phyloP scores from a whole-genome alignment of 2,329 filamentous ascomycete species.

The Ophiostoma pallidulum region DNA sequence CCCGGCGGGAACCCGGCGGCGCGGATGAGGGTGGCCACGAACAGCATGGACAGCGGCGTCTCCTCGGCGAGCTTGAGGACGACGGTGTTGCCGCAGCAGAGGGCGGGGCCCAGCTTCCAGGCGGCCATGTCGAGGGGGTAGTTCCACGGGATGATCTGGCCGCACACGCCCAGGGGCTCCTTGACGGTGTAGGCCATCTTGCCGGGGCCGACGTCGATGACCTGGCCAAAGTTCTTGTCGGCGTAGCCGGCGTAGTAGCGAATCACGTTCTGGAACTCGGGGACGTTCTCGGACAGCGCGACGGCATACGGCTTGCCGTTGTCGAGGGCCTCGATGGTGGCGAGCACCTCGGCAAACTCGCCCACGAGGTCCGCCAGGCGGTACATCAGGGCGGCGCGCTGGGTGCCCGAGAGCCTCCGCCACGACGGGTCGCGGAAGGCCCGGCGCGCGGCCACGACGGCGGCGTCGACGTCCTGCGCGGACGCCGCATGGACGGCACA shows the following conservation, averaged over 20 bases:
- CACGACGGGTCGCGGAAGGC: conserved; percentile 60
- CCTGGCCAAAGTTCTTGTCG: conserved; percentile 70
- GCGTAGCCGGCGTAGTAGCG: conserved; percentile 74
- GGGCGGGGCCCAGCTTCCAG: conserved; percentile 62
- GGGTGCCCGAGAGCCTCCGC: conserved; percentile 56
- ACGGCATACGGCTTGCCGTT: conserved; percentile 69
- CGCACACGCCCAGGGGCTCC: conserved; percentile 70
- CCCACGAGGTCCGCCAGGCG: conserved; percentile 63
- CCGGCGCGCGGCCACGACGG: conserved; percentile 58
- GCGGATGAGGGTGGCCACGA: conserved; percentile 53
- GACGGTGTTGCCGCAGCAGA: conserved; percentile 52
- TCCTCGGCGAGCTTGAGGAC: conserved; percentile 54
- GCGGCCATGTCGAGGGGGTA: conserved; percentile 61
- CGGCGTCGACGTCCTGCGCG: conserved; percentile 56
- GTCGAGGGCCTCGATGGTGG: conserved; percentile 61
- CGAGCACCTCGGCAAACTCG: conserved; percentile 44
- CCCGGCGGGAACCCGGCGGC: conserved; percentile 67
- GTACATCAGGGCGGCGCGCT: conserved; percentile 58
- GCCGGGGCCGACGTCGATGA: conserved; percentile 59
- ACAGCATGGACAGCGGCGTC: conserved; percentile 50
- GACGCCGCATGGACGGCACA: conserved; percentile 60
- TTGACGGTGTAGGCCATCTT: conserved; percentile 71
- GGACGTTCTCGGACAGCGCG: conserved; percentile 54
- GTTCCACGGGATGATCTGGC: conserved; percentile 67
- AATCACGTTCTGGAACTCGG: conserved; percentile 37